Conservation (phyloP, 2,329 filamentous ascomycete species). For the Penicillium palitans region DNA sequence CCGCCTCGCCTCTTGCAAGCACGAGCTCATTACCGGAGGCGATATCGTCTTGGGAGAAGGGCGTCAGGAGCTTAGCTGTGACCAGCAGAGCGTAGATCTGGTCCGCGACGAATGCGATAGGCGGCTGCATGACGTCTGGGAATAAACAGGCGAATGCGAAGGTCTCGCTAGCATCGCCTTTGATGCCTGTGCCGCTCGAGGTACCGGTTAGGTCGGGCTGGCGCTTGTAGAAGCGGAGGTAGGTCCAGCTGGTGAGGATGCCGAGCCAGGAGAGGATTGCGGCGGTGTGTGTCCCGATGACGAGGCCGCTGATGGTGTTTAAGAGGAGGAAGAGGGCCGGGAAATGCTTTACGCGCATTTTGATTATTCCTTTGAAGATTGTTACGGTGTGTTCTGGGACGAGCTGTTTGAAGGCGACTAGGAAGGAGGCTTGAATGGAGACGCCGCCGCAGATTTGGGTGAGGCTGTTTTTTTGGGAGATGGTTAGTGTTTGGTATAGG, state of each 20-base stretch:
- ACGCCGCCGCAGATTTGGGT: slow-evolving; percentile 87
- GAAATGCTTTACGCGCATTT: slow-evolving; percentile 81
- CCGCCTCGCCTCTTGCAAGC: slow-evolving; percentile 62
- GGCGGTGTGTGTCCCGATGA: slow-evolving; percentile 71
- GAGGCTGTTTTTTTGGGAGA: slow-evolving; percentile 53
- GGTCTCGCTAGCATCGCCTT: slow-evolving; percentile 91
- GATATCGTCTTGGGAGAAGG: slow-evolving; percentile 80
- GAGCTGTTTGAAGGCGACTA: slow-evolving; percentile 96
- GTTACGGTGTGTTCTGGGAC: slow-evolving; percentile 96
- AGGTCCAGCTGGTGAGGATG: slow-evolving; percentile 88
- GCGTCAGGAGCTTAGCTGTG: slow-evolving; percentile 73
- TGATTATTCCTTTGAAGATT: slow-evolving; percentile 82
- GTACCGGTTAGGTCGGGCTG: slow-evolving; percentile 57
- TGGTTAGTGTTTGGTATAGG: slow-evolving; percentile 1
- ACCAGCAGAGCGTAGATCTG: slow-evolving; percentile 74
- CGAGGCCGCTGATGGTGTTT: slow-evolving; percentile 64
- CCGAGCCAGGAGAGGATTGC: slow-evolving; percentile 77
- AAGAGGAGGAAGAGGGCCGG: slow-evolving; percentile 74
- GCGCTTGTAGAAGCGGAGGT: slow-evolving; percentile 89
- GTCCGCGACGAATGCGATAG: slow-evolving; percentile 71
- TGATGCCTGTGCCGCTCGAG: slow-evolving; percentile 59
- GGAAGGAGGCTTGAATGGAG: slow-evolving; percentile 85
- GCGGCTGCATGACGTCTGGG: slow-evolving; percentile 76
- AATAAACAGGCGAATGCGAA: slow-evolving; percentile 97
- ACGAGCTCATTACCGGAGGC: slow-evolving; percentile 72